A percentile compares a stretch with the other conserved stretches of the same genome.
phyloP scores from a whole-genome alignment of 106 monocot species.

The Dendrobium officinale region DNA sequence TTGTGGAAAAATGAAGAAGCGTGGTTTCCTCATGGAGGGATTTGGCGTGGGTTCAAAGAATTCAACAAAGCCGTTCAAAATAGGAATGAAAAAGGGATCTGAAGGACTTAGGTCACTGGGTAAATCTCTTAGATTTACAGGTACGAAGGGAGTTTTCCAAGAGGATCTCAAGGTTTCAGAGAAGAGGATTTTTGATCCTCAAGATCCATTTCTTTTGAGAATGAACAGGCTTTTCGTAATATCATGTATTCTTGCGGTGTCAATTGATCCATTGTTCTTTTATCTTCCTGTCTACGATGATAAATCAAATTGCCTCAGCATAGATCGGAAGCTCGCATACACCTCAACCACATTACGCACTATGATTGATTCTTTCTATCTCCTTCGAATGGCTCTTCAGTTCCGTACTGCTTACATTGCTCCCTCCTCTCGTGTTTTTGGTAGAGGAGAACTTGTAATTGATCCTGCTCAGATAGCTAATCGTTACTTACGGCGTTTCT shows the following conservation, averaged over 20 bases:
- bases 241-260: constrained; percentile 64
- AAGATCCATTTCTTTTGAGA: constrained; percentile 52
- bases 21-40: constrained; percentile 51
- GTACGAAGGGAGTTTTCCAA: constrained; percentile 60
- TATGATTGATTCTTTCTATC: constrained; percentile 74
- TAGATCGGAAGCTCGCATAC: constrained; percentile 61
- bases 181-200: constrained; percentile 84
- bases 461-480: constrained; percentile 64
- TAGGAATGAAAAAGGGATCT: constrained; percentile 43
- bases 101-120: constrained; percentile 54
- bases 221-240: constrained; percentile 67
- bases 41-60: constrained; percentile 25
- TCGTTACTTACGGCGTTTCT: constrained; percentile 54
- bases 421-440: constrained; percentile 94
- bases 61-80: constrained; percentile 36
- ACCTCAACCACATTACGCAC: constrained; percentile 62
- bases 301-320: constrained; percentile 55
- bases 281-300: constrained; percentile 64
- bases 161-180: constrained; percentile 68
- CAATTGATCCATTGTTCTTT: constrained; percentile 84
- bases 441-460: constrained; percentile 86
- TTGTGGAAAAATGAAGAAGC: constrained; percentile 35
- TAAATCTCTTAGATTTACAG: constrained; percentile 50
- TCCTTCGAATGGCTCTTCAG: constrained; percentile 60
- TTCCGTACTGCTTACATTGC: constrained; percentile 85